Percentiles rank a stretch among this genome's conserved stretches.
Conservation (phyloP, 2,329 filamentous ascomycete species). For the Celoporthe dispersa region DNA sequence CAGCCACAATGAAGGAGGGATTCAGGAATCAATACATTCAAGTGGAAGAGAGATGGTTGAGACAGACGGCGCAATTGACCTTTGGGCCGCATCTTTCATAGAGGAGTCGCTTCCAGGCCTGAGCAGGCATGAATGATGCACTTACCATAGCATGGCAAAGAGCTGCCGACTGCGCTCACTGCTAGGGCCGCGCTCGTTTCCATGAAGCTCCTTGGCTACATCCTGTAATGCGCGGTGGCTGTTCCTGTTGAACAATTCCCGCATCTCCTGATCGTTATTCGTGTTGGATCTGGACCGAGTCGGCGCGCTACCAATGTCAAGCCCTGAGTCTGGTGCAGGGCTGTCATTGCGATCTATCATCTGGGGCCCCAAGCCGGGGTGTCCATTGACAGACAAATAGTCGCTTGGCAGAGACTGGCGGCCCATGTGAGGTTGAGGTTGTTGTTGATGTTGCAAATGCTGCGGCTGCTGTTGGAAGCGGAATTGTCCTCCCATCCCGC, state of each 20-base stretch:
- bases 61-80: background rate
- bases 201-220: constrained; percentile 75
- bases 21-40: background rate
- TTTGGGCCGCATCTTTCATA: background rate
- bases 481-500: constrained; percentile 42
- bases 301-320: constrained; percentile 48
- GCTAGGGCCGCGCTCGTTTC: constrained; percentile 78
- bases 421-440: constrained; percentile 42
- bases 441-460: constrained; percentile 15
- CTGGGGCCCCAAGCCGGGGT: constrained; percentile 46
- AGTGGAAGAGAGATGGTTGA: too few relatives aligned
- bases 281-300: constrained; percentile 71
- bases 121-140: constrained; percentile 21
- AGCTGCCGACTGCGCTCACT: constrained; percentile 84
- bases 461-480: constrained; percentile 47
- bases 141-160: constrained; percentile 87
- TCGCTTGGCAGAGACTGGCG: constrained; percentile 61
- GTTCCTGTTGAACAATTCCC: constrained; percentile 73
- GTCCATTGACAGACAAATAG: constrained; percentile 43
- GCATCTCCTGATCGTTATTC: constrained; percentile 81
- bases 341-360: constrained; percentile 64
- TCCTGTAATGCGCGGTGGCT: constrained; percentile 70
- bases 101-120: background rate
- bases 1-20: constrained; percentile 19
- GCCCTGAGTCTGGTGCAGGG: constrained; percentile 60